A percentile compares a stretch with the other conserved stretches of the same genome.
These are phyloP conservation scores for Psilocybe subaeruginosa DNA, from an alignment of 768 basidiomycete genomes.

Conservation along the genomic window DNA sequence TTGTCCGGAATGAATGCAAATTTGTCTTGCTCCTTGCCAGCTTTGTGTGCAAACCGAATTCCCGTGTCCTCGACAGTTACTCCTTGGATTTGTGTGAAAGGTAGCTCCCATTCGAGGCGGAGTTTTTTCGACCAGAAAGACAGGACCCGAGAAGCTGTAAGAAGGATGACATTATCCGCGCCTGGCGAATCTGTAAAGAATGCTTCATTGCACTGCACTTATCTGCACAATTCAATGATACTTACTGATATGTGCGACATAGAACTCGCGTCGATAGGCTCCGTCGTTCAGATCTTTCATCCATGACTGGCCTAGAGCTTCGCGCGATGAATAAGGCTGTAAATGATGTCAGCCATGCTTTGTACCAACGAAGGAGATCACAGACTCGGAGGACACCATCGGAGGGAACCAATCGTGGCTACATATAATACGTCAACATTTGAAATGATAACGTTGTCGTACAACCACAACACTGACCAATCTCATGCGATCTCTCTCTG, in stretches of 20 bases:
- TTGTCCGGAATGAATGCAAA: constrained; percentile 81
- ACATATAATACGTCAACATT: constrained; percentile 8
- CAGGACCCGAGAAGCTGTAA: constrained; percentile 80
- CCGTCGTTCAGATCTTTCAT: constrained; percentile 94
- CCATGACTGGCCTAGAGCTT: constrained; percentile 96
- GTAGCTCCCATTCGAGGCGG: constrained; percentile 88
- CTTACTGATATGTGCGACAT: constrained; percentile 92
- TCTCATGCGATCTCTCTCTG: constrained; percentile 85
- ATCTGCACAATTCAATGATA: background rate
- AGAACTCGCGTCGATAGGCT: constrained; percentile 78
- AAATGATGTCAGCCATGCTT: constrained; percentile 1
- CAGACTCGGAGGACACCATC: constrained; percentile 89
- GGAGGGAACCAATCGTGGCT: constrained; percentile 85
- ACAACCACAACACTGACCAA: constrained; percentile 51
- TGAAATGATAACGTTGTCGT: background rate
- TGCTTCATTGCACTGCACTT: background rate
- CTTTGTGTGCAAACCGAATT: constrained; percentile 84
- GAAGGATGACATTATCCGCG: constrained; percentile 76
- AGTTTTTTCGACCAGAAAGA: constrained; percentile 87
- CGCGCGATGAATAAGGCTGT: constrained; percentile 87
- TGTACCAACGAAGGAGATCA: constrained; percentile 9
- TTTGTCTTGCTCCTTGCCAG: constrained; percentile 73
- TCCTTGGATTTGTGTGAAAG: constrained; percentile 84
- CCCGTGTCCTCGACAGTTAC: constrained; percentile 91
- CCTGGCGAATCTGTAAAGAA: constrained; percentile 63